These are phyloP conservation scores for Aphanomyces astaci DNA, from an alignment of 352 stramenopile species.

Conservation along the genomic window DNA sequence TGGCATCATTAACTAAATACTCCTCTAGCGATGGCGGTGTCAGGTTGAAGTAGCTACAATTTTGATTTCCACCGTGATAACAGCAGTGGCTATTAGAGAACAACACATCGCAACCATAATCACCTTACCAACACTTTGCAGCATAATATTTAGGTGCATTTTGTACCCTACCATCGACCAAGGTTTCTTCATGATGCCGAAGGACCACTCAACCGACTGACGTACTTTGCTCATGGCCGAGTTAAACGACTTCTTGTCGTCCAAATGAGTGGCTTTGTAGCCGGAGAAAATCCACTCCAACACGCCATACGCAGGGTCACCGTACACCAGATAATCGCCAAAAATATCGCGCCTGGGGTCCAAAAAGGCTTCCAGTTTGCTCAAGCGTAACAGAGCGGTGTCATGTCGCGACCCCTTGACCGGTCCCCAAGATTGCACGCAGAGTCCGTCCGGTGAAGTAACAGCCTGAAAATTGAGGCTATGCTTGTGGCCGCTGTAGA, in stretches of 20 bases:
- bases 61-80: background rate
- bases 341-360: background rate
- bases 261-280: conserved; percentile 16
- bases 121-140: background rate
- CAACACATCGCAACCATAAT: background rate
- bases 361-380: background rate
- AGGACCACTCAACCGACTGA: conserved; percentile 24
- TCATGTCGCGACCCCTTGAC: conserved; percentile 8
- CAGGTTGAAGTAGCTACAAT: background rate
- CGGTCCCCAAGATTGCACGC: conserved; percentile 8
- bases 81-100: background rate
- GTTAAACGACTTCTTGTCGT: conserved; percentile 16
- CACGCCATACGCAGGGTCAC: conserved; percentile 24
- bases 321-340: conserved; percentile 5
- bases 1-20: too few species aligned
- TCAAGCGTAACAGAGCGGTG: background rate
- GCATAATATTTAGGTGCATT: conserved; percentile 9
- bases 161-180: conserved; percentile 24
- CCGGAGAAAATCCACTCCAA: background rate
- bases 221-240: conserved; percentile 16
- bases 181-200: conserved; percentile 17
- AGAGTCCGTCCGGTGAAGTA: conserved; percentile 2
- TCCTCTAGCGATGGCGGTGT: background rate
- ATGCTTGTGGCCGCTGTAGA: conserved; percentile 10
- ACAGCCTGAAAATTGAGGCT: conserved; percentile 6